phyloP scores from a whole-genome alignment of 2,329 filamentous ascomycete species.

The Aspergillus thermomutatus region DNA sequence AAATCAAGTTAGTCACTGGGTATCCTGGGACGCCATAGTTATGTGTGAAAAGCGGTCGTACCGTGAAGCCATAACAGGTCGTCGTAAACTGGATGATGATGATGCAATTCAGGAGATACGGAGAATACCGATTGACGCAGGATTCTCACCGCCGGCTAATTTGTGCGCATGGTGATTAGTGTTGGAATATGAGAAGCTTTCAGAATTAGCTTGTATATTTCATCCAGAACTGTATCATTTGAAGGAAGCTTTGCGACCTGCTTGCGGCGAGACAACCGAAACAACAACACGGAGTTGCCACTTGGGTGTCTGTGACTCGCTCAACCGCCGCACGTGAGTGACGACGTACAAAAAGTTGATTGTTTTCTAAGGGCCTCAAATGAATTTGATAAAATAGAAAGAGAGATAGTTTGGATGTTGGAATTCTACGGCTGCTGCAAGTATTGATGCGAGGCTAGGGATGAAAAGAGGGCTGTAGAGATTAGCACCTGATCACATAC shows the following conservation, averaged over 20 bases:
- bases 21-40: background rate
- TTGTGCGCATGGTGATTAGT: background rate
- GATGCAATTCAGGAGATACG: background rate
- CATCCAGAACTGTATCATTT: background rate
- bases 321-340: slow-evolving; percentile 3
- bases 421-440: background rate
- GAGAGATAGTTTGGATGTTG: background rate
- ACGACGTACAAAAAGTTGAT: background rate
- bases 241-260: background rate
- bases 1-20: background rate
- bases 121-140: background rate
- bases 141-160: background rate
- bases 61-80: slow-evolving; percentile 34
- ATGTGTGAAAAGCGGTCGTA: slow-evolving; percentile 15
- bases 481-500: background rate
- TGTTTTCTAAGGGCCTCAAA: background rate
- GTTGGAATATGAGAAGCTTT: background rate
- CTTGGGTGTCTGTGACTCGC: slow-evolving; percentile 14
- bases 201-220: background rate
- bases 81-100: slow-evolving; percentile 4
- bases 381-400: background rate
- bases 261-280: slow-evolving; percentile 11
- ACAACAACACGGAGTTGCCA: slow-evolving; percentile 11
- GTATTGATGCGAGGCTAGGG: background rate
- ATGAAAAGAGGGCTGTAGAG: background rate